A percentile compares a stretch with the other conserved stretches of the same genome.
Evolutionary conservation across 768 basidiomycete genomes (phyloP).

Genomic region (Termitomyces sp.): DNA sequence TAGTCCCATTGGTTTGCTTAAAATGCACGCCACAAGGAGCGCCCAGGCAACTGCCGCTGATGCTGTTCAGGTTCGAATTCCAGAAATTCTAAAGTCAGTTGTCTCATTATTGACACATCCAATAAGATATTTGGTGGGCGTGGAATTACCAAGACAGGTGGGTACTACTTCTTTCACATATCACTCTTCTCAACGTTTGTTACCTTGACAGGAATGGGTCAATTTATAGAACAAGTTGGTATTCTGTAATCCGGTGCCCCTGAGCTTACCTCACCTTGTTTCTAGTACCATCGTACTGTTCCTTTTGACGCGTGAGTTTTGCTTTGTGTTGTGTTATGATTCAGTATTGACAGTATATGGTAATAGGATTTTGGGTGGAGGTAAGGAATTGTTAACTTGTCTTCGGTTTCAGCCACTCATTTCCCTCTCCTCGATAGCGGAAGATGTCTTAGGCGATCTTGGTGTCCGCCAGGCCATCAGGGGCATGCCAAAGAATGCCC

Average conservation of each 20-base stretch:
- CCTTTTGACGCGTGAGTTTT: conserved; percentile 53
- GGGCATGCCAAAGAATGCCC: conserved; percentile 65
- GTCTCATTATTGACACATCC: conserved; percentile 1
- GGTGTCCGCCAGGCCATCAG: conserved; percentile 80
- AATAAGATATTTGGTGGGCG: conserved; percentile 76
- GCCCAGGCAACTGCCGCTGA: conserved; percentile 62
- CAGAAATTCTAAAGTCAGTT: neutral
- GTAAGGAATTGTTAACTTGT: conserved; percentile 19
- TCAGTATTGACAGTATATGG: neutral
- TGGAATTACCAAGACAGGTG: conserved; percentile 78
- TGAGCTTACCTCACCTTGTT: conserved; percentile 19
- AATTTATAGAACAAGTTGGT: conserved; percentile 60
- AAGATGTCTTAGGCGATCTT: conserved; percentile 77
- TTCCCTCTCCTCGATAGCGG: conserved; percentile 34
- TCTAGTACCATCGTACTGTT: conserved; percentile 58
- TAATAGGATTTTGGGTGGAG: conserved; percentile 62
- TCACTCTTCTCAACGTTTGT: conserved; percentile 2
- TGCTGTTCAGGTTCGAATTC: conserved; percentile 54
- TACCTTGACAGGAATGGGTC: conserved; percentile 45
- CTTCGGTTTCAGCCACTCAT: neutral
- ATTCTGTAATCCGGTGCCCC: neutral
- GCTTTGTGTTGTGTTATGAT: neutral
- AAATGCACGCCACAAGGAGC: conserved; percentile 59
- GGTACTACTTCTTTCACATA: neutral
- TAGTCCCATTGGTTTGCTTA: conserved; percentile 66